Base-by-base conservation (phyloP, 129 eudicot genomes). In the Scalesia atractyloides region DNA sequence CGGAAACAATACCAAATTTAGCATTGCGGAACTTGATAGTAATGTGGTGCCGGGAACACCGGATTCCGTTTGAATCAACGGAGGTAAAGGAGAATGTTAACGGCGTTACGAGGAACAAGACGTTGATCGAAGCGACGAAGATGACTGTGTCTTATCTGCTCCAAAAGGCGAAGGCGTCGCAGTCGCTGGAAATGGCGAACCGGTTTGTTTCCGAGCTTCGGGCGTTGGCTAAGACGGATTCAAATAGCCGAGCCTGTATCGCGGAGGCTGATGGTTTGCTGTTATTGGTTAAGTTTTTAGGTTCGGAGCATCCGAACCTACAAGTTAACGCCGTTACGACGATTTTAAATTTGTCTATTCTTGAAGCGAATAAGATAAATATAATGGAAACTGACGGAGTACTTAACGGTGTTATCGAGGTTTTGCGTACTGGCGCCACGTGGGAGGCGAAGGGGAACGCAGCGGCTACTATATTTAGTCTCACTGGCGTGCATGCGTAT, bases 401-500 rank as follows among this genome's bases (percentile, higher is more conserved):
- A 3, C 37, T 94, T 0, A 82, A 84, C 47, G 92, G 97, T 0
- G 72, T 94, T 24, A 78, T 94, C 17, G 92, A 87, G 73, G 98
- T 94, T 56, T 72, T 94, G 30, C 83, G 93, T 22, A 82, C 86
- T 0, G 98, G 98, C 14, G 91, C 89, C 73, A 89, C 91, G 39
- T 90, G 97, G 97, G 98, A 94, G 69, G 96, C 97, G 12, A 94
- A 90, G 69, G 98, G 96, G 24, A 94, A 94, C 39, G 98, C 97
- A 13, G 98, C 98, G 1, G 97, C 97, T 0, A 86, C 98, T 3
- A 70, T 94, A 11, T 94, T 87, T 50, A 94, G 98, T 78, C 68
- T 94, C 34, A 79, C 90, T 0, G 89, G 91, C 6, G 83, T 87
- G 12, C 92, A 83, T 16, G 82, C 79, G 1, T 87, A 85, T 68